Conservation (phyloP, 805 yeast genomes). For the Pichia scutulata region DNA sequence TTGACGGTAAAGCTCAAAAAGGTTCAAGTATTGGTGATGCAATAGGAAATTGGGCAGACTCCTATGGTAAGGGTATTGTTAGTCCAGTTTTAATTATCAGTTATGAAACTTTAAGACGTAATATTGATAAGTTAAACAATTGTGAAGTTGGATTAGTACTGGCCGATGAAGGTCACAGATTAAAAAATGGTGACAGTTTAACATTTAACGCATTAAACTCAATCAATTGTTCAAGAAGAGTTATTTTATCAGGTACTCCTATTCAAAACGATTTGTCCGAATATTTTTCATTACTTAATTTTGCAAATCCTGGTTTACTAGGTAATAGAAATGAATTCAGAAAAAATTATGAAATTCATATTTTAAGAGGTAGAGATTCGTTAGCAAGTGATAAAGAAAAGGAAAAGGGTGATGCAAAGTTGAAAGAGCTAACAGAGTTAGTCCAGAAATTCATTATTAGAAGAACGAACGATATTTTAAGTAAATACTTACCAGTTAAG, state of each 20-base stretch:
- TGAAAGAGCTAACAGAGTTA: constrained; percentile 59
- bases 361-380: constrained; percentile 83
- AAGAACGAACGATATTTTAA: constrained; percentile 88
- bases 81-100: constrained; percentile 91
- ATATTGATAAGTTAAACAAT: constrained; percentile 64
- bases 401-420: constrained; percentile 56
- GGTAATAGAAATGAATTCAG: constrained; percentile 82
- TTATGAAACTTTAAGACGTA: constrained; percentile 85
- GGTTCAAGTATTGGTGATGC: constrained; percentile 60
- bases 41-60: constrained; percentile 76
- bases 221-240: constrained; percentile 81
- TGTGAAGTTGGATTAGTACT: constrained; percentile 80
- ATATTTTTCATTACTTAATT: constrained; percentile 80
- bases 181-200: constrained; percentile 83
- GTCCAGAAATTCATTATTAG: constrained; percentile 90
- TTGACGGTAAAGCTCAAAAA: constrained; percentile 83
- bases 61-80: constrained; percentile 80
- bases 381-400: constrained; percentile 78
- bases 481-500: constrained; percentile 91
- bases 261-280: constrained; percentile 93
- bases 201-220: constrained; percentile 83
- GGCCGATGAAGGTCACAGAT: constrained; percentile 81
- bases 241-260: constrained; percentile 92
- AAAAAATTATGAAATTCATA: constrained; percentile 73
- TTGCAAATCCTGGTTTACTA: constrained; percentile 89